These are phyloP conservation scores for Cladophialophora yegresii DNA, from an alignment of 2,329 filamentous ascomycete species.

Conservation along the genomic window DNA sequence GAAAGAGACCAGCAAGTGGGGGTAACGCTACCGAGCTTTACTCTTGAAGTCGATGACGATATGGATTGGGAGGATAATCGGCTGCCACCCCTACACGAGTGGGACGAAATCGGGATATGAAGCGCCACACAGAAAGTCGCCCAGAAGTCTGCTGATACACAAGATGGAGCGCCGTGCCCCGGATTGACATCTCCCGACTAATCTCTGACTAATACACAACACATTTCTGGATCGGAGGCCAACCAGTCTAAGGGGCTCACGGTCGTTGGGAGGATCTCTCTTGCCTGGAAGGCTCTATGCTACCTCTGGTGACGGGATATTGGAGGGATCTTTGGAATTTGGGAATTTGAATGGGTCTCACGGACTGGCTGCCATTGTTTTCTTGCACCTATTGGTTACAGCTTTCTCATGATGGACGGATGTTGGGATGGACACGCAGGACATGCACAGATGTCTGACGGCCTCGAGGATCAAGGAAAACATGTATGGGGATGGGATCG, in stretches of 20 bases:
- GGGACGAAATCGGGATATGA: constrained; percentile 32
- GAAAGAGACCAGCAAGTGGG: constrained; percentile 25
- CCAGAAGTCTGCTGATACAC: not conserved
- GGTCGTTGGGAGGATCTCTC: not conserved
- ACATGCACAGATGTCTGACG: not conserved
- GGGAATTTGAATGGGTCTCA: not conserved
- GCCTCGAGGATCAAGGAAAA: not conserved
- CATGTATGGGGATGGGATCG: not conserved
- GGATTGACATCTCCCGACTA: not conserved
- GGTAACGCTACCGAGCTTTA: constrained; percentile 35
- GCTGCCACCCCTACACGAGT: constrained; percentile 35
- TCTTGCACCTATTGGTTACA: not conserved
- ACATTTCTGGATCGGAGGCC: not conserved
- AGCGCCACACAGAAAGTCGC: not conserved
- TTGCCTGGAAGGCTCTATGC: not conserved
- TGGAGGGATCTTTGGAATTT: not conserved
- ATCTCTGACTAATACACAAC: not conserved
- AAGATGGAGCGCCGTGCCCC: not conserved
- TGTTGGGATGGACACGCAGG: not conserved
- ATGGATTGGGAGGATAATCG: constrained; percentile 34
- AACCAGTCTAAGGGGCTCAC: not conserved
- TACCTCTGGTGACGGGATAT: not conserved
- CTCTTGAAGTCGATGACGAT: constrained; percentile 32
- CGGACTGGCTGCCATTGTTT: not conserved
- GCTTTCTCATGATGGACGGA: not conserved